phyloP scores from a whole-genome alignment of 176 grass and related monocot species.

The Carex parvula region DNA sequence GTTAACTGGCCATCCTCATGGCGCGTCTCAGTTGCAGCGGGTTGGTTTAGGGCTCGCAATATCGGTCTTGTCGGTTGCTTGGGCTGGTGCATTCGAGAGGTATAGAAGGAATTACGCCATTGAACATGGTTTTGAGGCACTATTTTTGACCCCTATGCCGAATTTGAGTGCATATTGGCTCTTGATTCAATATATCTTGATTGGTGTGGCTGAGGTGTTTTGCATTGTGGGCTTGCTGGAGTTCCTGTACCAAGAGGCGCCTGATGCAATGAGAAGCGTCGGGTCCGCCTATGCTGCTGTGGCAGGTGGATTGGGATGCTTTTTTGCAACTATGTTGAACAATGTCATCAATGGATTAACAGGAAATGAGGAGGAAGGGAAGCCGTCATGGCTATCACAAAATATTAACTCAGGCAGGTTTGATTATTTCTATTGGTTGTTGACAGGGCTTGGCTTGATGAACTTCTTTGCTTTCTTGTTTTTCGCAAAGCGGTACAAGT shows the following conservation, averaged over 20 bases:
- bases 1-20: conserved; percentile 76
- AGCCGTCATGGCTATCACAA: conserved; percentile 66
- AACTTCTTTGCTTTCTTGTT: conserved; percentile 69
- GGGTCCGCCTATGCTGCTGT: conserved; percentile 78
- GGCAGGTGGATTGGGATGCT: conserved; percentile 83
- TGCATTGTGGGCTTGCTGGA: conserved; percentile 78
- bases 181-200: conserved; percentile 90
- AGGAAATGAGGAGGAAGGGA: conserved; percentile 30
- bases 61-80: conserved; percentile 71
- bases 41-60: conserved; percentile 67
- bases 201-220: conserved; percentile 94
- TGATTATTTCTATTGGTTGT: conserved; percentile 85
- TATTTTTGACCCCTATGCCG: conserved; percentile 75
- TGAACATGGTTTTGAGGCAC: conserved; percentile 47
- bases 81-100: conserved; percentile 73
- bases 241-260: conserved; percentile 96
- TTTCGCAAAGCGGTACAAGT: conserved; percentile 59
- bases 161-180: conserved; percentile 86
- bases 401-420: conserved; percentile 84
- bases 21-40: conserved; percentile 85
- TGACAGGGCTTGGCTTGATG: conserved; percentile 54
- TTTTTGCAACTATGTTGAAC: conserved; percentile 71
- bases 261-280: conserved; percentile 93
- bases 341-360: conserved; percentile 64
- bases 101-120: conserved; percentile 70